Base-by-base conservation (phyloP, 345 rosid species). In the Citrus mangshanensis region DNA sequence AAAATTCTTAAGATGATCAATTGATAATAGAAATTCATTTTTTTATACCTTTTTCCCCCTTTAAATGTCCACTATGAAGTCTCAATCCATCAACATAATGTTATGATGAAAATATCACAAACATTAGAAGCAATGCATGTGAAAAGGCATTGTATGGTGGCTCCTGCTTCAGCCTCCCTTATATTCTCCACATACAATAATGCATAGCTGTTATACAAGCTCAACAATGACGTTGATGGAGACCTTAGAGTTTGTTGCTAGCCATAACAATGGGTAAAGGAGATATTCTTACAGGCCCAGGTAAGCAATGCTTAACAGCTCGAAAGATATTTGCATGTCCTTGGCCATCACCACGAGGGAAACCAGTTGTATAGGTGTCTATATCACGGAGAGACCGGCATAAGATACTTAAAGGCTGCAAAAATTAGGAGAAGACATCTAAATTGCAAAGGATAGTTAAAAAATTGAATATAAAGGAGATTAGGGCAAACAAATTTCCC, bases 391-490 rank as follows among this genome's bases (percentile, higher is more conserved):
- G 80, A 72, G 97, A 92, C 75, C 60, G 89, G 82, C 99, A 95
- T 72, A 95, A 86, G 84, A 95, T 93, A 87, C 99, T 95, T 56
- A 95, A 93, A 49, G 98, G 99, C 97, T 95, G 91, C 92, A 84
- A 62, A 68, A 70, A 70, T 19, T 42, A 65, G 30, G 76, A 65
- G 77, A 77, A 51, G 77, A 76, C 37, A 77, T 67, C 38, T 78
- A 75, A 51, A 56, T 60, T 49, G 59, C 65, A 55, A 68, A 82
- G 28, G 59, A 62, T 46, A 13, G 51, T 46, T 46, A 46, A 46
- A 42, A 46, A 13, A 12, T 46, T 46, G 16, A 46, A 46, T 46
- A 13, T 46, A 46, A 13, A 46, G 51, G 18, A 1, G 51, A 46
- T 46, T 13, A 3, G 18, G 51, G 51, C 16, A 46, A 46, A 46